Percentiles rank a stretch among this genome's conserved stretches.
phyloP scores from a whole-genome alignment of 225 moss, liverwort and hornwort species.

The Bryum argenteum region DNA sequence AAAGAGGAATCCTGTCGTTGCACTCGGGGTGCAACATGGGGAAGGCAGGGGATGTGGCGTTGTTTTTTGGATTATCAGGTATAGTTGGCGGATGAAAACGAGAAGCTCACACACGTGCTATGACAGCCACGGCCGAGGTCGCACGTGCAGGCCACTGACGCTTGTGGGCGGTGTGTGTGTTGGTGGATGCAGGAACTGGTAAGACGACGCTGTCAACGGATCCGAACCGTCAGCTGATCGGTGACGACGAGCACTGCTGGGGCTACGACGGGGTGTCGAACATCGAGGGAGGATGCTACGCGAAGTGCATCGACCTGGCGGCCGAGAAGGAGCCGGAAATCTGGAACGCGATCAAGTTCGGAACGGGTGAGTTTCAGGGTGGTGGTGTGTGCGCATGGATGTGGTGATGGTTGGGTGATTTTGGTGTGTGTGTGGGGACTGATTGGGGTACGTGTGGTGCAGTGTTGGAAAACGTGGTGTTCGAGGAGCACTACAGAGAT shows the following conservation, averaged over 20 bases:
- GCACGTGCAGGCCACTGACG: constrained; percentile 9
- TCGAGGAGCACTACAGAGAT: constrained; percentile 89
- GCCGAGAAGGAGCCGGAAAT: constrained; percentile 94
- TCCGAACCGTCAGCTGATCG: constrained; percentile 82
- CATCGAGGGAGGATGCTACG: constrained; percentile 98
- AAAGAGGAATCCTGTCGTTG: constrained; percentile 99
- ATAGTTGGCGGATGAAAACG: constrained; percentile 84
- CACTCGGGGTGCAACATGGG: constrained; percentile 99
- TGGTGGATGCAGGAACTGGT: constrained; percentile 78
- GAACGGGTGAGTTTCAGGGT: constrained; percentile 63
- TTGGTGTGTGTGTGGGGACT: neutral
- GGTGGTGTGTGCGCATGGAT: neutral
- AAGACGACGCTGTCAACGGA: constrained; percentile 98
- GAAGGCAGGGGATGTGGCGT: constrained; percentile 99
- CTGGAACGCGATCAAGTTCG: constrained; percentile 98
- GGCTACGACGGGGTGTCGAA: constrained; percentile 82
- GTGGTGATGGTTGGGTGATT: neutral
- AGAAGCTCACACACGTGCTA: constrained; percentile 60
- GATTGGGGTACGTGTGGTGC: constrained; percentile 6
- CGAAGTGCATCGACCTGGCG: constrained; percentile 91
- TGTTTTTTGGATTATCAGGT: constrained; percentile 99
- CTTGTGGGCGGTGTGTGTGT: constrained; percentile 18
- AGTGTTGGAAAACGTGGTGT: constrained; percentile 97
- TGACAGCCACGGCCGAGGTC: constrained; percentile 19
- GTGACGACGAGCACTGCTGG: constrained; percentile 99